Evolutionary conservation across 345 rosid species (phyloP).

Genomic region (Gossypium turneri): DNA sequence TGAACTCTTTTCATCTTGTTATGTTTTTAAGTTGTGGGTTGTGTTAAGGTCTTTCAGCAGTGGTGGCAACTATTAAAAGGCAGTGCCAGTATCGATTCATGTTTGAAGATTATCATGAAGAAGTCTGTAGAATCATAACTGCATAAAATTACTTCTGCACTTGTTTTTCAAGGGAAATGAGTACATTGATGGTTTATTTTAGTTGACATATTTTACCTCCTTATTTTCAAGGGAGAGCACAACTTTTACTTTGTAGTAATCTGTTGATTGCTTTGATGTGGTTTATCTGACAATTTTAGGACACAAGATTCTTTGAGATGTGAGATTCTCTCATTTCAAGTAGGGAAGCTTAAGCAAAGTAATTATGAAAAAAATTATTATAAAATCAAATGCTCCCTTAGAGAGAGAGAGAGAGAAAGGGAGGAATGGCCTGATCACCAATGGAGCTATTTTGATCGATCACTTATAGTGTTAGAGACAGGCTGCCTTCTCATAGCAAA

Average conservation of each 20-base stretch:
- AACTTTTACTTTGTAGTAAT: neutral
- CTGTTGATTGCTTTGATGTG: neutral
- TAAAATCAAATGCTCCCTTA: neutral
- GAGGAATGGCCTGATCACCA: neutral
- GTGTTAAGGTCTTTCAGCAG: neutral
- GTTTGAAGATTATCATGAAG: no score
- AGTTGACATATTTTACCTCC: neutral
- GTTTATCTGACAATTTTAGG: neutral
- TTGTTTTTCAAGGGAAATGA: neutral
- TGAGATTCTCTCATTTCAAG: neutral
- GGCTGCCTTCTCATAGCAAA: no score
- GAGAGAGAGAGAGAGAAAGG: neutral
- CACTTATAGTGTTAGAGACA: no score
- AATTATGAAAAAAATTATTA: neutral
- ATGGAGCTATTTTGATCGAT: no score
- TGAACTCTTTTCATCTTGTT: neutral
- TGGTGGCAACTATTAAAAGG: neutral
- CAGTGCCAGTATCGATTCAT: no score
- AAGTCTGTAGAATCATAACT: neutral
- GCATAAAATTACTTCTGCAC: neutral
- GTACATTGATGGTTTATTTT: neutral
- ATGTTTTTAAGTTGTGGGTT: neutral
- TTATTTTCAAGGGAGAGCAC: neutral
- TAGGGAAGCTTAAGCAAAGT: neutral
- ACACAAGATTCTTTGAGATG: neutral